These are phyloP conservation scores for Fonsecaea nubica DNA, from an alignment of 2,329 filamentous ascomycete genomes.

Conservation along the genomic window DNA sequence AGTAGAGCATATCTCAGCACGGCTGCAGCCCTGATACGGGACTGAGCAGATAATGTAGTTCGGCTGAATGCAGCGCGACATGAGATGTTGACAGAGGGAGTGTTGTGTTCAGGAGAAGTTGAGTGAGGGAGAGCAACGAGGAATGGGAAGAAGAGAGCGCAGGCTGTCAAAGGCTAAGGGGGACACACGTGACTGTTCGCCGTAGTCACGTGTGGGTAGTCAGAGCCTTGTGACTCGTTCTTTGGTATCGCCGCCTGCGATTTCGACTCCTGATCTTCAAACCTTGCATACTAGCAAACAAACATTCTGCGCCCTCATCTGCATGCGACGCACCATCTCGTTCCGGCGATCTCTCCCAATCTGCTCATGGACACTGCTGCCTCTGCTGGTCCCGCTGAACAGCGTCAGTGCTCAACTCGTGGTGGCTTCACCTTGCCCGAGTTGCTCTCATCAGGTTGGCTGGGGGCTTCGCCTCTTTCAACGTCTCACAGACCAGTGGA, in stretches of 20 bases:
- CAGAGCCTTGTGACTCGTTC: neutral
- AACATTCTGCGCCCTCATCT: neutral
- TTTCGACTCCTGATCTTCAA: neutral
- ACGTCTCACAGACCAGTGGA: conserved; percentile 21
- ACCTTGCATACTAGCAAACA: neutral
- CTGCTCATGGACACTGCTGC: neutral
- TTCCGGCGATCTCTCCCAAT: neutral
- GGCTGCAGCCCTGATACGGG: conserved; percentile 1
- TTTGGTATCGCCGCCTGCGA: neutral
- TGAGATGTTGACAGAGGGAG: conserved; percentile 6
- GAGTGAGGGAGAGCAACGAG: neutral
- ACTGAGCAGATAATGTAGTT: conserved; percentile 1
- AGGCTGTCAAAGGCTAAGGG: neutral
- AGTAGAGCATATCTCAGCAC: conserved; percentile 15
- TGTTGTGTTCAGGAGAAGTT: conserved; percentile 23
- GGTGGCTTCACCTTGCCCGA: neutral
- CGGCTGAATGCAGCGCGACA: conserved; percentile 20
- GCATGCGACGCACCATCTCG: neutral
- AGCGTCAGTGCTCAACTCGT: neutral
- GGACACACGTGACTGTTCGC: neutral
- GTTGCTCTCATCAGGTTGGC: neutral
- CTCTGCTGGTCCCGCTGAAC: neutral
- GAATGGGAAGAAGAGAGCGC: neutral
- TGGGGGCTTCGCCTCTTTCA: conserved; percentile 9
- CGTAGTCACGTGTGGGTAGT: neutral